A percentile compares a stretch with the other conserved stretches of the same genome.
Conservation (phyloP, 2,329 filamentous ascomycete species). For the Neonectria magnoliae region DNA sequence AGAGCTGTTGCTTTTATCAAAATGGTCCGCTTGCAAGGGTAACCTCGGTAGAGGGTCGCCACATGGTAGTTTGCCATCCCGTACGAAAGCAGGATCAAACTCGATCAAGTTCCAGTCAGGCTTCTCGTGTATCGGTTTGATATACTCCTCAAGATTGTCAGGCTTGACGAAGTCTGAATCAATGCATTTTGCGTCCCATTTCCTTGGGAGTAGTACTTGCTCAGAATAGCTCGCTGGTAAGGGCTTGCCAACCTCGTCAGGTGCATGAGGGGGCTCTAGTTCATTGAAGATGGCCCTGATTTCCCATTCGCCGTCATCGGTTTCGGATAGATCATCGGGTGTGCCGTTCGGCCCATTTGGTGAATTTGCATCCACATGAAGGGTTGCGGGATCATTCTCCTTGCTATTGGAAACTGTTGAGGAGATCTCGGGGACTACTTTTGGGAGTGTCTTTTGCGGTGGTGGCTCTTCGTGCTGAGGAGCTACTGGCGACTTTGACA, state of each 20-base stretch:
- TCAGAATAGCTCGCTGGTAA: constrained; percentile 55
- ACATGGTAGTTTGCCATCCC: constrained; percentile 36
- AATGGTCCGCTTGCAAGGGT: constrained; percentile 13
- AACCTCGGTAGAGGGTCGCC: constrained; percentile 34
- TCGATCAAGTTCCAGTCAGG: constrained; percentile 53
- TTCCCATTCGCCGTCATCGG: constrained; percentile 53
- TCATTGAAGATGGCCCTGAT: constrained; percentile 52
- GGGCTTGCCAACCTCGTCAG: constrained; percentile 60
- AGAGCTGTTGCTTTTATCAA: constrained; percentile 24
- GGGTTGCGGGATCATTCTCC: constrained; percentile 20
- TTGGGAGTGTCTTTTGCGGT: background rate
- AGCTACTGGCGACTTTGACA: constrained; percentile 33
- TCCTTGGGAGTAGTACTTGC: constrained; percentile 56
- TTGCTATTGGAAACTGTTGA: constrained; percentile 18
- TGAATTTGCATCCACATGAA: constrained; percentile 6
- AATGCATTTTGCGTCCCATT: constrained; percentile 55
- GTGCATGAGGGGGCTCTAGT: constrained; percentile 45
- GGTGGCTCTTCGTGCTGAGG: constrained; percentile 45
- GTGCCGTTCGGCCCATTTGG: constrained; percentile 20
- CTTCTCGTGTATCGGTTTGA: constrained; percentile 53
- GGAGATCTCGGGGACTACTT: constrained; percentile 22
- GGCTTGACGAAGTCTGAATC: constrained; percentile 57
- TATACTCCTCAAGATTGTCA: constrained; percentile 55
- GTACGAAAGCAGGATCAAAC: constrained; percentile 56
- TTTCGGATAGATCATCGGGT: constrained; percentile 30